Evolutionary conservation across 805 yeast species (phyloP).

Genomic region (Ogataea salicorniae): DNA sequence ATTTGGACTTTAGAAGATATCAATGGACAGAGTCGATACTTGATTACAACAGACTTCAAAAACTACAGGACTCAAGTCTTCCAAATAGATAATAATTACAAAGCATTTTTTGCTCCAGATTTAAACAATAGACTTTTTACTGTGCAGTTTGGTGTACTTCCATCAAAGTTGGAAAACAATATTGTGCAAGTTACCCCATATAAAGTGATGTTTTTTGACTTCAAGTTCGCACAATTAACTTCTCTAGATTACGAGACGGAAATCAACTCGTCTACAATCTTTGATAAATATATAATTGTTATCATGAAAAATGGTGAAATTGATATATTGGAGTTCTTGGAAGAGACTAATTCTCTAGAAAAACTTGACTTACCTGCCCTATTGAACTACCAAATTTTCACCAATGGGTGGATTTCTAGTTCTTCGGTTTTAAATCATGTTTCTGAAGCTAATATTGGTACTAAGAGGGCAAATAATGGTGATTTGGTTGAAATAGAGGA

Average conservation of each 20-base stretch:
- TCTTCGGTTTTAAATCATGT: conserved; percentile 43
- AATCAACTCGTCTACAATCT: conserved; percentile 56
- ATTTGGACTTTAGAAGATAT: conserved; percentile 60
- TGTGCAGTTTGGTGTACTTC: conserved; percentile 53
- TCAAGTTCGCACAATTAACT: conserved; percentile 49
- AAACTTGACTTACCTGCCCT: conserved; percentile 32
- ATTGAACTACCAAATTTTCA: conserved; percentile 42
- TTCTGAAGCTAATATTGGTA: conserved; percentile 23
- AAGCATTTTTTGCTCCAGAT: conserved; percentile 54
- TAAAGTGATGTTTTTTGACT: conserved; percentile 57
- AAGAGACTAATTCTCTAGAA: conserved; percentile 15
- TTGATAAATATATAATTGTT: conserved; percentile 58
- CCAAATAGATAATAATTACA: conserved; percentile 55
- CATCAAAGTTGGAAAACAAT: conserved; percentile 35
- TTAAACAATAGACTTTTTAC: conserved; percentile 63
- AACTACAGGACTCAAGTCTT: conserved; percentile 65
- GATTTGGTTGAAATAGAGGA: conserved; percentile 19
- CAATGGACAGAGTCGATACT: conserved; percentile 41
- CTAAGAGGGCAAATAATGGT: conserved; percentile 23
- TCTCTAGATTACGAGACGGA: conserved; percentile 53
- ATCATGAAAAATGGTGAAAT: conserved; percentile 70
- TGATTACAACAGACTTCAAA: conserved; percentile 66
- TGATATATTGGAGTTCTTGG: conserved; percentile 42
- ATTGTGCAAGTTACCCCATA: conserved; percentile 73
- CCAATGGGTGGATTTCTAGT: conserved; percentile 61